Evolutionary conservation across 2,329 filamentous ascomycete genomes (phyloP), one percentile per base, ranked within the genome.

Genomic region (Zymoseptoria brevis): DNA sequence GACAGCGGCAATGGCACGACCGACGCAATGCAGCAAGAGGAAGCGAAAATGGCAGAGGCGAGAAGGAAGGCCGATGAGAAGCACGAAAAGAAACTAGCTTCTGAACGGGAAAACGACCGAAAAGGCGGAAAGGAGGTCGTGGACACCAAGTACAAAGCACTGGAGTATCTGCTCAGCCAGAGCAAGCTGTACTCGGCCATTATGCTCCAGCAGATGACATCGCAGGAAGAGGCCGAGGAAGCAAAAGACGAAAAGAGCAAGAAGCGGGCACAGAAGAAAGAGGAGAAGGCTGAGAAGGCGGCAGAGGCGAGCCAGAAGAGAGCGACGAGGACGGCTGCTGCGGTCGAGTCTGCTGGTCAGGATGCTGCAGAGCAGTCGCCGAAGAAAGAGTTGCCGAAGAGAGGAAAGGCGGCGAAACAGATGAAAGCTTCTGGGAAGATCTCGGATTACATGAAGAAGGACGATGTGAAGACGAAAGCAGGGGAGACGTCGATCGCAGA

Each of bases 381-480:
- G 16, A 64, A 65, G 57, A 69, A 67, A 57, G 62, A 67, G 26
- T 57, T 66, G 22, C 62, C 67, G 2, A 62, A 57, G 6, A 63
- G 69, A 22, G 76, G 75, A n/a, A 67, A 71, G 49, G 70, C 73
- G 7, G 29, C 63, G 3, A 78, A 76, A 61, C 62, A 11, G 61
- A 63, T 16, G 69, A 66, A 30, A 53, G 68, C 66, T 71, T 45
- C 35, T 2, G 71, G 73, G 22, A 80, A 78, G 58, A 86, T 87
- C 41, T 79, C 82, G 0, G 80, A 78, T 61, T 87, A 83, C 66
- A 82, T 87, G 69, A 82, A 81, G 61, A 85, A 84, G 64, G 79
- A 81, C 24, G 79, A 85, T 30, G 67, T 85, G 26, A 71, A 82
- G 58, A 76, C 80, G 13, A 77, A 80, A 45, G 77, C 80, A 19